Evolutionary conservation across 1,284 basidiomycete species (phyloP).

Genomic region (Cerrena zonata): DNA sequence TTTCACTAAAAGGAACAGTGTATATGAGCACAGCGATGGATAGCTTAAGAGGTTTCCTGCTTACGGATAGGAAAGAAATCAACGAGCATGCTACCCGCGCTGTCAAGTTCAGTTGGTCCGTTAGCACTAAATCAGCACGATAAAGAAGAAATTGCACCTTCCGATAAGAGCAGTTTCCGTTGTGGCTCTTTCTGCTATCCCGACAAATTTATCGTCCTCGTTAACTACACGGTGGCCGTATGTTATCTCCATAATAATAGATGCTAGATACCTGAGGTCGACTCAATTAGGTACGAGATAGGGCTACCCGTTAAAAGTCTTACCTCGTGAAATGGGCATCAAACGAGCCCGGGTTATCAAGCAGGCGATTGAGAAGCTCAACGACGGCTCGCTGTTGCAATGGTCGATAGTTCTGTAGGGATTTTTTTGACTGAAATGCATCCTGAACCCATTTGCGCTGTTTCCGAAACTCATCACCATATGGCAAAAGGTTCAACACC

Average conservation of each 20-base stretch:
- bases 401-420: constrained; percentile 11
- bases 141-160: constrained; percentile 3
- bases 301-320: constrained; percentile 1
- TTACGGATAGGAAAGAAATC: constrained; percentile 22
- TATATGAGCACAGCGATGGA: not conserved
- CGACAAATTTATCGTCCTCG: constrained; percentile 19
- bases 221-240: constrained; percentile 22
- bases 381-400: constrained; percentile 15
- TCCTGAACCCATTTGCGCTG: constrained; percentile 21
- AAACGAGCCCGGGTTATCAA: constrained; percentile 18
- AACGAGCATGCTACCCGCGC: constrained; percentile 14
- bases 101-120: not conserved
- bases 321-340: constrained; percentile 17
- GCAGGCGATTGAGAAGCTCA: constrained; percentile 15
- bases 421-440: constrained; percentile 13
- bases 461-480: constrained; percentile 21
- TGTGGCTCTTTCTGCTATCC: constrained; percentile 40
- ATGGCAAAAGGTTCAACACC: constrained; percentile 9
- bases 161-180: constrained; percentile 15
- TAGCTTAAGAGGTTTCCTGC: constrained; percentile 2
- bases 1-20: constrained; percentile 25
- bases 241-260: constrained; percentile 35
- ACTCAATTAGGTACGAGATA: not conserved
- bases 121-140: not conserved
- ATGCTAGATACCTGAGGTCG: constrained; percentile 24